These are phyloP conservation scores for Aechmea fasciata DNA, from an alignment of 176 grass and related monocot species.

Conservation along the genomic window DNA sequence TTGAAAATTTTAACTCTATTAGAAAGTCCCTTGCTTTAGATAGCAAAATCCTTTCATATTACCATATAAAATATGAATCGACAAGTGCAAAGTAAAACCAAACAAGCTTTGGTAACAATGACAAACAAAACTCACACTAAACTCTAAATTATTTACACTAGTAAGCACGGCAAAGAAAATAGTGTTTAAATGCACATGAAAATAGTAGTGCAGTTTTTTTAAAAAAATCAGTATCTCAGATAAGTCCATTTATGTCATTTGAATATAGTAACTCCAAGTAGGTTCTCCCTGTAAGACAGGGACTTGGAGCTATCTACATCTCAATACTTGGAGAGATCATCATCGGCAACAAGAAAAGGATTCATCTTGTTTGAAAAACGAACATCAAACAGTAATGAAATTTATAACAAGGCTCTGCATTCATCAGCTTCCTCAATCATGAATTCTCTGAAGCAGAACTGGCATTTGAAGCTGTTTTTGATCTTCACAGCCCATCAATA, in stretches of 20 bases:
- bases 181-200: not conserved
- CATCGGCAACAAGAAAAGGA: not conserved
- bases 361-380: not conserved
- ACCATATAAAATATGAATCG: no score
- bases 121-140: not conserved
- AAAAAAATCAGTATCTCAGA: constrained; percentile 13
- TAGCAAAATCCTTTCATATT: no score
- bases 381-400: no score
- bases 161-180: no score
- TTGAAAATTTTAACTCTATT: no score
- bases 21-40: no score
- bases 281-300: constrained; percentile 29
- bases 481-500: constrained; percentile 23
- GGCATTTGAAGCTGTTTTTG: constrained; percentile 22
- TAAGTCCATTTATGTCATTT: constrained; percentile 19
- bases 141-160: no score
- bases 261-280: constrained; percentile 26
- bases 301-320: constrained; percentile 21
- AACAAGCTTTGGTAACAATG: not conserved
- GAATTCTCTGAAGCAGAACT: constrained; percentile 35
- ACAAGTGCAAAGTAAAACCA: no score
- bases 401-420: not conserved
- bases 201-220: not conserved
- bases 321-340: constrained; percentile 21
- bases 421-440: constrained; percentile 26